A percentile compares a stretch with the other conserved stretches of the same genome.
phyloP scores from a whole-genome alignment of 108 stramenopile genomes.

The Fragilariopsis cylindrus region DNA sequence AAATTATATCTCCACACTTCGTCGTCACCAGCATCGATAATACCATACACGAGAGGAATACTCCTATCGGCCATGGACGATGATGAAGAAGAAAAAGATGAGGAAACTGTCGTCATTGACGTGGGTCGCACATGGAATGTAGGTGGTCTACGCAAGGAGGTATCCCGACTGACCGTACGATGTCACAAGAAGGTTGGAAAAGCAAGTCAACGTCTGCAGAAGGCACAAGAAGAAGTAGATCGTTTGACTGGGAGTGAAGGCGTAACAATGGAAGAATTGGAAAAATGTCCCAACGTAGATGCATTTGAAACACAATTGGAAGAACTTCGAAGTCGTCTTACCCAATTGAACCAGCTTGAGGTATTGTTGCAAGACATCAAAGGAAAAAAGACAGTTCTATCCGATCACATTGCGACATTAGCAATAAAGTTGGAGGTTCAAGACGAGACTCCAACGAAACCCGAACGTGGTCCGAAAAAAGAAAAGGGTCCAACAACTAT shows the following conservation, averaged over 20 bases:
- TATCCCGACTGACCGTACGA: slow-evolving; percentile 55
- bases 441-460: slow-evolving; percentile 45
- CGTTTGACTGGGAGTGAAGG: slow-evolving; percentile 42
- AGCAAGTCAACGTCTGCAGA: slow-evolving; percentile 47
- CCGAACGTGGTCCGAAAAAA: slow-evolving; percentile 48
- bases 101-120: neutral
- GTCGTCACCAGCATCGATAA: slow-evolving; percentile 1
- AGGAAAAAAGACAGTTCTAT: slow-evolving; percentile 37
- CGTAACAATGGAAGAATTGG: slow-evolving; percentile 58
- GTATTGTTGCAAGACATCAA: slow-evolving; percentile 41
- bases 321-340: slow-evolving; percentile 55
- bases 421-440: slow-evolving; percentile 61
- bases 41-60: neutral
- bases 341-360: slow-evolving; percentile 67
- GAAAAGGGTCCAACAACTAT: slow-evolving; percentile 50
- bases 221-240: slow-evolving; percentile 58
- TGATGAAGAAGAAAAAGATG: neutral
- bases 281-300: slow-evolving; percentile 65
- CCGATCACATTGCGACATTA: slow-evolving; percentile 49
- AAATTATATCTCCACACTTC: neutral
- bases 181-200: slow-evolving; percentile 87
- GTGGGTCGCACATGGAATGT: slow-evolving; percentile 47
- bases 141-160: slow-evolving; percentile 68
- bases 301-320: slow-evolving; percentile 54
- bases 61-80: neutral